phyloP scores from a whole-genome alignment of 129 eudicot species.

The Artemisia tridentata region DNA sequence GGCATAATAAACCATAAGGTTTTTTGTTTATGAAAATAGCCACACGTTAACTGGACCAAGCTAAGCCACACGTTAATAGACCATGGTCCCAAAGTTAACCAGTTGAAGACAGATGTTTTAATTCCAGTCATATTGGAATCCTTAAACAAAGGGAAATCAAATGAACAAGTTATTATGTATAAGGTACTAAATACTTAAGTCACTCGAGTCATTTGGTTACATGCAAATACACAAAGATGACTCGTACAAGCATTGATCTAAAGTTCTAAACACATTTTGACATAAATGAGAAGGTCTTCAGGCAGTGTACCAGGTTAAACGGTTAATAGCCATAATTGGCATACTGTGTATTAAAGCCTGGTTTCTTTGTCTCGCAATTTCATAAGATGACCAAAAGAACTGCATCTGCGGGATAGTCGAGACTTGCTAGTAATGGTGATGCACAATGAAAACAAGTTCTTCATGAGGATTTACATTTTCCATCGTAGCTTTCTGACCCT shows the following conservation, averaged over 20 bases:
- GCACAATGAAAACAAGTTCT: background rate
- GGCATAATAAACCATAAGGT: too few species aligned
- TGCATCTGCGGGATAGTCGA: background rate
- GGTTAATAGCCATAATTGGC: background rate
- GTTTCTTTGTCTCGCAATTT: background rate
- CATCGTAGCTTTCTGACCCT: slow-evolving; percentile 1
- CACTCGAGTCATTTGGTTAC: slow-evolving; percentile 2
- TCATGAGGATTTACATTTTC: background rate
- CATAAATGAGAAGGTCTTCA: background rate
- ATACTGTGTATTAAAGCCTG: background rate
- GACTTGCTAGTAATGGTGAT: background rate
- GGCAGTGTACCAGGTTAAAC: background rate
- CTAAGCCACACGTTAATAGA: background rate
- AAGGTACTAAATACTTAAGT: background rate
- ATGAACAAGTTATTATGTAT: slow-evolving; percentile 2
- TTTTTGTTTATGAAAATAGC: too few species aligned
- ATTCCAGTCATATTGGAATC: background rate
- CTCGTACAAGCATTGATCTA: background rate
- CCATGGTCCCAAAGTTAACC: background rate
- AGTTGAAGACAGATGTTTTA: background rate
- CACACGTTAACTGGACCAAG: background rate
- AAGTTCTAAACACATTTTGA: background rate
- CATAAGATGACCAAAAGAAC: background rate
- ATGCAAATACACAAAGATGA: slow-evolving; percentile 12
- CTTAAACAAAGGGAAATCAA: too few species aligned